Conservation (phyloP, 345 rosid species). For the Melaleuca alternifolia region DNA sequence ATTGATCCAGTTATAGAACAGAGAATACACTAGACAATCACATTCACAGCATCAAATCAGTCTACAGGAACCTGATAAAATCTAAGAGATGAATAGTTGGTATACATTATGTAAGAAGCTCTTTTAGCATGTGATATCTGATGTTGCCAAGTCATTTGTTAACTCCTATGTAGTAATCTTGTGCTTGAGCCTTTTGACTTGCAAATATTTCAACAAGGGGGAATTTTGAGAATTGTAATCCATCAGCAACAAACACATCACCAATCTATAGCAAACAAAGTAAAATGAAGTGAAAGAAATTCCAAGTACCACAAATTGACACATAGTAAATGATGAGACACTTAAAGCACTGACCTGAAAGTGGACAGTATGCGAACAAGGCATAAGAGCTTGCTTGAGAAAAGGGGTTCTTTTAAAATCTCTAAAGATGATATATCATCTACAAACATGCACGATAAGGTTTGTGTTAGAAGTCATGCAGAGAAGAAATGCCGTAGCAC, state of each 20-base stretch:
- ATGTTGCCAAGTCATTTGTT: neutral
- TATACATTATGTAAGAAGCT: neutral
- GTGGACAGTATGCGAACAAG: slow-evolving; percentile 65
- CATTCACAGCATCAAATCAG: neutral
- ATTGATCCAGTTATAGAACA: neutral
- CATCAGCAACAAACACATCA: neutral
- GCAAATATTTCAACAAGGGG: neutral
- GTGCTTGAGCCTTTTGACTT: neutral
- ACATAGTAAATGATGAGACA: neutral
- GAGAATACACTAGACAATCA: neutral
- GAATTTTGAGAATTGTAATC: neutral
- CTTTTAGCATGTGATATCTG: neutral
- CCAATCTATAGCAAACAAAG: neutral
- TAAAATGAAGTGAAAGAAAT: neutral
- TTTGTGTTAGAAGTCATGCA: neutral
- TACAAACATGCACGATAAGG: neutral
- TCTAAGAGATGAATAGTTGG: neutral
- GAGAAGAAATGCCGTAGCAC: neutral
- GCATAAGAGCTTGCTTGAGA: slow-evolving; percentile 64
- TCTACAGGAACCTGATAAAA: neutral
- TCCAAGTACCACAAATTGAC: neutral
- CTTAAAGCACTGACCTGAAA: slow-evolving; percentile 59
- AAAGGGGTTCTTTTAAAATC: slow-evolving; percentile 66
- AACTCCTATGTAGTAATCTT: neutral
- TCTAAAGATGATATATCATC: slow-evolving; percentile 29